Percentiles rank a stretch among this genome's conserved stretches.
These are phyloP conservation scores for Musa beccarii DNA, from an alignment of 176 grass and related monocot genomes.

Conservation along the genomic window DNA sequence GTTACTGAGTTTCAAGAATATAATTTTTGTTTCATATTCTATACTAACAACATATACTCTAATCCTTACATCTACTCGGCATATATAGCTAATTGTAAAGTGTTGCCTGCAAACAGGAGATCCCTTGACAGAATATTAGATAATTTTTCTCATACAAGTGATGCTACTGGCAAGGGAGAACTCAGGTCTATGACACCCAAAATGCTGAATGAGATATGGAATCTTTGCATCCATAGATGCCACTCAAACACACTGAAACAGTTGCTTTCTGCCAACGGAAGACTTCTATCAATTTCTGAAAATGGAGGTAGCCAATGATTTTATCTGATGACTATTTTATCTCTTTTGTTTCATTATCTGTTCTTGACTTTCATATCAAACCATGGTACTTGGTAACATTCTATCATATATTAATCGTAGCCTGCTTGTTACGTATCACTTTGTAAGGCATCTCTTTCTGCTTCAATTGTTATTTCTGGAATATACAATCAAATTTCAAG, in stretches of 20 bases:
- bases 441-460: too few species aligned
- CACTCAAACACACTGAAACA: constrained; percentile 69
- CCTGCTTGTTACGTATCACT: too few species aligned
- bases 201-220: constrained; percentile 59
- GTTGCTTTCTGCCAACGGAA: constrained; percentile 56
- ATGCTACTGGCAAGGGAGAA: constrained; percentile 17
- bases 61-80: constrained; percentile 27
- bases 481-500: too few species aligned
- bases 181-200: constrained; percentile 30
- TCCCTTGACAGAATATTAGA: constrained; percentile 35
- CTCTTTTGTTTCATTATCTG: neutral
- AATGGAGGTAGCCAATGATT: constrained; percentile 38
- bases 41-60: constrained; percentile 26
- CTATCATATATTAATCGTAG: neutral
- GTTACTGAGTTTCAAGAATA: constrained; percentile 27
- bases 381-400: neutral
- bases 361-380: neutral
- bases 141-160: constrained; percentile 32
- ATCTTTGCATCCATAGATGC: constrained; percentile 54
- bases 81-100: constrained; percentile 19
- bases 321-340: neutral
- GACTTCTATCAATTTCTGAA: constrained; percentile 50
- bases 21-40: constrained; percentile 34
- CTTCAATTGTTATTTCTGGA: too few species aligned
- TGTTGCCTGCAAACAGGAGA: constrained; percentile 28